A percentile compares a stretch with the other conserved stretches of the same genome.
These are phyloP conservation scores for Breviolum minutum DNA, from an alignment of 73 alveolate genomes.

Conservation along the genomic window DNA sequence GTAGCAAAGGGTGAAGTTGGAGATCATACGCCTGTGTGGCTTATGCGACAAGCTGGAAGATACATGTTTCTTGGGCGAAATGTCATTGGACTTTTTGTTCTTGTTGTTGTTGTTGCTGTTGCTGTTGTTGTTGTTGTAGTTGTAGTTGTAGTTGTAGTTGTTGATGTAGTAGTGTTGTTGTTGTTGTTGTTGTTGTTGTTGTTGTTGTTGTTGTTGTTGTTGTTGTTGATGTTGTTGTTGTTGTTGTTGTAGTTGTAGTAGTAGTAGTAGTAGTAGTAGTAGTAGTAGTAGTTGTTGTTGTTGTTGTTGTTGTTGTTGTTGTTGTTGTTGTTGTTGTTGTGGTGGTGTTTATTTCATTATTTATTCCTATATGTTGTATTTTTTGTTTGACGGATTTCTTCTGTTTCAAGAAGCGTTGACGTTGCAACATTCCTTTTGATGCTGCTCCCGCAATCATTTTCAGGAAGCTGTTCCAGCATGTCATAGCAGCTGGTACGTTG, in stretches of 20 bases:
- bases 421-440: no score
- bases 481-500: no score
- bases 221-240: no score
- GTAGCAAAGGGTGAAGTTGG: constrained; percentile 90
- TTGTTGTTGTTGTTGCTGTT: neutral
- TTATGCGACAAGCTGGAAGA: constrained; percentile 95
- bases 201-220: neutral
- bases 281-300: neutral
- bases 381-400: no score
- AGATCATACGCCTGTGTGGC: constrained; percentile 95
- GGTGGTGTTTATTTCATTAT: no score
- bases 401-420: no score
- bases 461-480: no score
- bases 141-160: neutral
- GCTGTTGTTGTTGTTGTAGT: neutral
- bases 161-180: neutral
- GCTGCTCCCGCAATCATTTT: no score
- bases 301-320: no score
- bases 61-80: constrained; percentile 40
- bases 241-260: neutral
- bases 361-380: no score
- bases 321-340: no score
- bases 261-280: neutral
- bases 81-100: neutral
- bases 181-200: constrained; percentile 1